These are phyloP conservation scores for Nothopassalora personata DNA, from an alignment of 2,329 filamentous ascomycete species.

Conservation along the genomic window DNA sequence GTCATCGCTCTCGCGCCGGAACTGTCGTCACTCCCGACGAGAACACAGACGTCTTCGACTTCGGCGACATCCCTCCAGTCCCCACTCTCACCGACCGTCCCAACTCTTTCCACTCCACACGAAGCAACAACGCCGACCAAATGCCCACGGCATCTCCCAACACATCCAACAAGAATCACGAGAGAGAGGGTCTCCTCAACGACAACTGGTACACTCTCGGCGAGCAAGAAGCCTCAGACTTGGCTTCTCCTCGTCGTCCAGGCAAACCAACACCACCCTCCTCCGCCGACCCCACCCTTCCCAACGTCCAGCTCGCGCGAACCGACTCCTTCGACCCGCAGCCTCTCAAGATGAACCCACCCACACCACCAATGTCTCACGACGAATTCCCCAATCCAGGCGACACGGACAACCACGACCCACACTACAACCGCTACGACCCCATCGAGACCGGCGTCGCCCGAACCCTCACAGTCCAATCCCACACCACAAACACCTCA, in stretches of 20 bases:
- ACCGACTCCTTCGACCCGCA: slow-evolving; percentile 28
- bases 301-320: slow-evolving; percentile 19
- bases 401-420: not conserved
- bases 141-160: slow-evolving; percentile 16
- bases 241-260: slow-evolving; percentile 20
- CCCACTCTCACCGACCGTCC: slow-evolving; percentile 7
- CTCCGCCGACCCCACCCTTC: slow-evolving; percentile 13
- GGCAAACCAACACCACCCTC: slow-evolving; percentile 9
- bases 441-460: slow-evolving; percentile 22
- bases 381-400: slow-evolving; percentile 1
- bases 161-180: slow-evolving; percentile 19
- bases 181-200: slow-evolving; percentile 36
- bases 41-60: slow-evolving; percentile 11
- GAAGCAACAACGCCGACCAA: slow-evolving; percentile 10
- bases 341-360: slow-evolving; percentile 46
- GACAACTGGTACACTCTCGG: slow-evolving; percentile 46
- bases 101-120: slow-evolving; percentile 3
- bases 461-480: slow-evolving; percentile 30
- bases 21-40: slow-evolving; percentile 15
- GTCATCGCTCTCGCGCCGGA: slow-evolving; percentile 16
- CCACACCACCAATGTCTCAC: slow-evolving; percentile 31
- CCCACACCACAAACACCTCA: slow-evolving; percentile 24
- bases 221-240: slow-evolving; percentile 25
- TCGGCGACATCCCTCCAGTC: slow-evolving; percentile 14
- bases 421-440: slow-evolving; percentile 10